These are phyloP conservation scores for Spergularia azorica DNA, from an alignment of 179 eudicot species.

Conservation along the genomic window DNA sequence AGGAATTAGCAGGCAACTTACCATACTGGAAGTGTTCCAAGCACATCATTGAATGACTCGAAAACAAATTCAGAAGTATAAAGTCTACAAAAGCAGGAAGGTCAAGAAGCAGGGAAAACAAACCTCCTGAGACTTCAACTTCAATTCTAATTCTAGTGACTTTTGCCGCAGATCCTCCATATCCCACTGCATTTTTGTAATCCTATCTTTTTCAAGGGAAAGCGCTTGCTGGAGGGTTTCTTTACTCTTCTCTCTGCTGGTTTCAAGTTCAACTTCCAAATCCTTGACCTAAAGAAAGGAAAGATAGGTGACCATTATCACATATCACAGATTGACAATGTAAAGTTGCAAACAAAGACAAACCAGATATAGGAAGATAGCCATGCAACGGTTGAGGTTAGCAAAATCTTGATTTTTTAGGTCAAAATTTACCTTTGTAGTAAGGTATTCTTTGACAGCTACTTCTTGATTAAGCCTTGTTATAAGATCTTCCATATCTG, in stretches of 20 bases:
- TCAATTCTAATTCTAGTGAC: conserved; percentile 44
- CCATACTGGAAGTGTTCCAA: conserved; percentile 32
- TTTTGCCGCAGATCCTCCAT: conserved; percentile 52
- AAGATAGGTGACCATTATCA: conserved; percentile 11
- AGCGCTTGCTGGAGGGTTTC: conserved; percentile 54
- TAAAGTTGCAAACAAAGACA: conserved; percentile 1
- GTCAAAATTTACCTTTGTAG: conserved; percentile 75
- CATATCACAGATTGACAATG: conserved; percentile 1
- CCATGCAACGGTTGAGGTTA: neutral
- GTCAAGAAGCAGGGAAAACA: conserved; percentile 4
- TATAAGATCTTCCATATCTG: conserved; percentile 90
- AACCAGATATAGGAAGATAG: neutral
- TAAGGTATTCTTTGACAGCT: conserved; percentile 83
- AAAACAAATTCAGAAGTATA: neutral
- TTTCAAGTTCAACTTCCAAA: conserved; percentile 52
- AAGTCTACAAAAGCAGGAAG: neutral
- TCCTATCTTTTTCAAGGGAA: conserved; percentile 49
- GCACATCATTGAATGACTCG: conserved; percentile 13
- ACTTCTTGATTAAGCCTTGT: conserved; percentile 83
- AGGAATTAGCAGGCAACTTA: conserved; percentile 25
- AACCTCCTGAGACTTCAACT: conserved; percentile 47
- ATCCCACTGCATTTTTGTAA: conserved; percentile 60
- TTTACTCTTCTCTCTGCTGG: conserved; percentile 46
- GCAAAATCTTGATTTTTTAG: neutral
- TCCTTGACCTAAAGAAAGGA: conserved; percentile 41